These are phyloP conservation scores for Mycena pura DNA, from an alignment of 768 basidiomycete genomes.

Conservation along the genomic window DNA sequence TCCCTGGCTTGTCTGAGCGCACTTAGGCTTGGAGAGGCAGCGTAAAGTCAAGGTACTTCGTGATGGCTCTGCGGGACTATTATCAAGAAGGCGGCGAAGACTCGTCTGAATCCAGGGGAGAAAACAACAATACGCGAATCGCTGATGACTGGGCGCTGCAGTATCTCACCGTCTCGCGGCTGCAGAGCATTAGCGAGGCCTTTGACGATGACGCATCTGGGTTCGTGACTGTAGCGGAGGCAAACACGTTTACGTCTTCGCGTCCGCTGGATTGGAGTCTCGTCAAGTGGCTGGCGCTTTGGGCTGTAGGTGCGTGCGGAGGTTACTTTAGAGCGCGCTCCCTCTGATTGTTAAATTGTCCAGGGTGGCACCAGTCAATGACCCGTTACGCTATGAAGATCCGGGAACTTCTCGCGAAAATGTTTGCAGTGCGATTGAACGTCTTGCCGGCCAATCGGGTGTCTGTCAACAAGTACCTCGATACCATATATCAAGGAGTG, in stretches of 20 bases:
- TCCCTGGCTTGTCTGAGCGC: background rate
- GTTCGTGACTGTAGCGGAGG: constrained; percentile 38
- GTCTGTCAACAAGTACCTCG: constrained; percentile 24
- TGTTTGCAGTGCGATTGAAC: constrained; percentile 20
- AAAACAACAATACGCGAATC: background rate
- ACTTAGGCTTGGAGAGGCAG: constrained; percentile 43
- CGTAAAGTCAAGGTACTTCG: constrained; percentile 45
- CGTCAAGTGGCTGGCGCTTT: constrained; percentile 30
- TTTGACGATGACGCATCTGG: constrained; percentile 47
- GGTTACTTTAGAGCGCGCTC: background rate
- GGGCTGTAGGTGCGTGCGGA: constrained; percentile 37
- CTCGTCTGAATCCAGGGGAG: background rate
- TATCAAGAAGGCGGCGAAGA: constrained; percentile 31
- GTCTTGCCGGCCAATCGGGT: constrained; percentile 20
- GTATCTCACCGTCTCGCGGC: constrained; percentile 35
- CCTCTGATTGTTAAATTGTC: background rate
- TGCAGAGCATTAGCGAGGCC: constrained; percentile 39
- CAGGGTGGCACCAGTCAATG: constrained; percentile 25
- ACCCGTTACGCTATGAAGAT: constrained; percentile 20
- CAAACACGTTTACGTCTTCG: constrained; percentile 38
- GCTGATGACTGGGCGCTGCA: constrained; percentile 42
- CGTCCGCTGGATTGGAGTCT: constrained; percentile 41
- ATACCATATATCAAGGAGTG: constrained; percentile 21
- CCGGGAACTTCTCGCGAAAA: constrained; percentile 22
- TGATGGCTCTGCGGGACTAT: constrained; percentile 43